These are phyloP conservation scores for Dendrobium chrysotoxum DNA, from an alignment of 106 monocot genomes.

Conservation along the genomic window DNA sequence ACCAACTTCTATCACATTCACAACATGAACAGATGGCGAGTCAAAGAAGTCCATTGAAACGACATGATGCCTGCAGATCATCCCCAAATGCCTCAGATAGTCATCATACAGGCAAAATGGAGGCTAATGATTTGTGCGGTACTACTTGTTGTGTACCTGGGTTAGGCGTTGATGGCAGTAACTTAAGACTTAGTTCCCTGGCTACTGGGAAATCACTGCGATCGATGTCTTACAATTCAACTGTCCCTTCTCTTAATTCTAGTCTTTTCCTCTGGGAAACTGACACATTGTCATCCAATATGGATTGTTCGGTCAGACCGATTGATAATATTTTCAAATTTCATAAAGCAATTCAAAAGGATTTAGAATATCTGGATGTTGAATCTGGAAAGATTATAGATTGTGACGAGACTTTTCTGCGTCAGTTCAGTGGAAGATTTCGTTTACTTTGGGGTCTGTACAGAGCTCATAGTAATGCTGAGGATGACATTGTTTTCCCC, in stretches of 20 bases:
- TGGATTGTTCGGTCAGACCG: constrained; percentile 41
- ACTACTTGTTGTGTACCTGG: constrained; percentile 67
- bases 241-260: constrained; percentile 74
- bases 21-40: background rate
- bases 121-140: constrained; percentile 11
- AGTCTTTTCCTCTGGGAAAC: constrained; percentile 77
- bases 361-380: constrained; percentile 88
- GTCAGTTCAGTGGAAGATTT: constrained; percentile 89
- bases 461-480: constrained; percentile 96
- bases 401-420: constrained; percentile 62
- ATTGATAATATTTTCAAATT: constrained; percentile 98
- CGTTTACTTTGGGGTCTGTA: constrained; percentile 91
- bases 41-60: background rate
- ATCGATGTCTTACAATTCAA: constrained; percentile 56
- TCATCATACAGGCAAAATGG: constrained; percentile 10
- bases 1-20: background rate
- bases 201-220: constrained; percentile 45
- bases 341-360: constrained; percentile 92
- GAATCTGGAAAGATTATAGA: constrained; percentile 89
- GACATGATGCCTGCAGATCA: constrained; percentile 14
- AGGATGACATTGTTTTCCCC: constrained; percentile 97
- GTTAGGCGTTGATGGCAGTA: constrained; percentile 58
- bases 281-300: constrained; percentile 46
- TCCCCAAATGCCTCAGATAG: constrained; percentile 13
- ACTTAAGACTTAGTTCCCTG: constrained; percentile 43